Evolutionary conservation across 306 rosid species (phyloP), one percentile per base, ranked within the genome.

Genomic region (Ceratonia siliqua): DNA sequence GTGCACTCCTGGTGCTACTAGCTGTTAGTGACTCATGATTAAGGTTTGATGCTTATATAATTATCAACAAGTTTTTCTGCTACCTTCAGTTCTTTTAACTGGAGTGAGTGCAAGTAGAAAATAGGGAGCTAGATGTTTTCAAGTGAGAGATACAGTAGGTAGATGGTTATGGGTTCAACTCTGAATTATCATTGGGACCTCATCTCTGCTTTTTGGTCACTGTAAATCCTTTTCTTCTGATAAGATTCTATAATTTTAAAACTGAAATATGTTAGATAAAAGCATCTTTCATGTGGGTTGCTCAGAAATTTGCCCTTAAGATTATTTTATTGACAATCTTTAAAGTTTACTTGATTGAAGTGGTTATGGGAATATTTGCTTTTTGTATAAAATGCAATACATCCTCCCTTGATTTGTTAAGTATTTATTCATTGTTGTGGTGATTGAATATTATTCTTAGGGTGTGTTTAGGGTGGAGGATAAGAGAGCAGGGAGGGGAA

Each of bases 131-230:
- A 30, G 48, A 28, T 46, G 64, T 73, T 68, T 76, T 43, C n/a
- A 39, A 62, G 9, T 69, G 66, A 46, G 8, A 30, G 5, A 59
- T 49, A 20, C 15, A 38, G 42, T 53, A 30, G 59, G 68, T 53
- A 27, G 57, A 14, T 69, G 38, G 35, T 55, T 54, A 30, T 68
- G 52, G 35, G 32, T 67, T 68, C 53, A 13, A 27, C 68, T 45
- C 62, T 63, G 70, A 81, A 49, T 59, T 59, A 32, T 42, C 24
- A 17, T 24, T 14, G 32, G 70, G 58, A 73, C 62, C 21, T 68
- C 36, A 20, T 65, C 75, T 66, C 67, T 50, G 25, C 25, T 46
- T 46, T n/a, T 46, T 1, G 0, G 53, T 46, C 5, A 5, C 53
- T 5, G 17, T n/a, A 21, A 9, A 49, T 18, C 53, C 6, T 36